Conservation (phyloP, 2,329 filamentous ascomycete species). For the Pezicula radicicola region DNA sequence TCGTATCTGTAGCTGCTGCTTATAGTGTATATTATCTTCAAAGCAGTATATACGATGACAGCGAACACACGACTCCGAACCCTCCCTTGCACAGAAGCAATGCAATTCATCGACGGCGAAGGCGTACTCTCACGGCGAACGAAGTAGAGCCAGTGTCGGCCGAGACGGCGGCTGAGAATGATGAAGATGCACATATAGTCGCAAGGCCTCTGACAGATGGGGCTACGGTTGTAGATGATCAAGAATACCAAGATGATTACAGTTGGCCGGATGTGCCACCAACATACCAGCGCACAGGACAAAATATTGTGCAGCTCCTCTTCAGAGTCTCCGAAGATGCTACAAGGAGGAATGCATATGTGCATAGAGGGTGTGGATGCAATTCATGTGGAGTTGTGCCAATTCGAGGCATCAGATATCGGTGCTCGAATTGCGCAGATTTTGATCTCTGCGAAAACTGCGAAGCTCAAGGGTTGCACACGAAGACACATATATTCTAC, state of each 20-base stretch:
- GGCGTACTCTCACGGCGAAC: conserved; percentile 29
- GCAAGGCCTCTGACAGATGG: conserved; percentile 24
- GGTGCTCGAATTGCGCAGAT: conserved; percentile 93
- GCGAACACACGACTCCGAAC: conserved; percentile 20
- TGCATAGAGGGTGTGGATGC: conserved; percentile 89
- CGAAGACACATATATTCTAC: conserved; percentile 95
- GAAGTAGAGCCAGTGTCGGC: conserved; percentile 37
- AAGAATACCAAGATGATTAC: conserved; percentile 20
- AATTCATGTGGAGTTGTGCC: conserved; percentile 85
- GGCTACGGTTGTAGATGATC: conserved; percentile 28
- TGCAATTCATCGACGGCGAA: conserved; percentile 54
- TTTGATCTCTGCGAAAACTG: conserved; percentile 95
- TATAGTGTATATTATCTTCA: conserved; percentile 60
- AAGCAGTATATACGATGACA: conserved; percentile 29
- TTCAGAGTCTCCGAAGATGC: conserved; percentile 95
- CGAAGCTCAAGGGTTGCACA: conserved; percentile 68
- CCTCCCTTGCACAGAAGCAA: conserved; percentile 59
- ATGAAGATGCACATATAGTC: conserved; percentile 25
- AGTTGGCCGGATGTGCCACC: conserved; percentile 17
- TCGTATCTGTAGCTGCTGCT: conserved; percentile 53
- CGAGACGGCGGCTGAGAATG: conserved; percentile 23
- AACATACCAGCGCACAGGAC: conserved; percentile 51
- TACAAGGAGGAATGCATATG: conserved; percentile 80
- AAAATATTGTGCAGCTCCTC: conserved; percentile 79
- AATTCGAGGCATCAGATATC: conserved; percentile 88